Evolutionary conservation across 257 asterid genomes (phyloP).

Genomic region (Gentiana straminea): DNA sequence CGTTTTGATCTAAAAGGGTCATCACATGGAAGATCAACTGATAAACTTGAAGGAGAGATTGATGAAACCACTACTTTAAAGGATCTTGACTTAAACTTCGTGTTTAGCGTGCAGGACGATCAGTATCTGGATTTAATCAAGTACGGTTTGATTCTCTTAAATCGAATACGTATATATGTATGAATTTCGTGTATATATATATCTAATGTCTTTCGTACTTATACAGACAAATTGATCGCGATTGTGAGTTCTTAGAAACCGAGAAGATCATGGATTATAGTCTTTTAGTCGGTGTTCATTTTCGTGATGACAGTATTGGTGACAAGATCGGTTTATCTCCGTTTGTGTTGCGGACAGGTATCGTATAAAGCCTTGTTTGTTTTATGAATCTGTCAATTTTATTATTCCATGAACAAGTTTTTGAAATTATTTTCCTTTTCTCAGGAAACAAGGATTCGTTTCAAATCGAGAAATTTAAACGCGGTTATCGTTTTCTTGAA

Average conservation of each 20-base stretch:
- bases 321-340: conserved; percentile 95
- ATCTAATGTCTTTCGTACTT: background rate
- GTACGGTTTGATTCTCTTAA: conserved; percentile 31
- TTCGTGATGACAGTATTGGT: conserved; percentile 71
- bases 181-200: background rate
- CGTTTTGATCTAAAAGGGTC: conserved; percentile 94
- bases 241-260: conserved; percentile 77
- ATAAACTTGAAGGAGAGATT: conserved; percentile 68
- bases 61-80: conserved; percentile 91
- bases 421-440: conserved; percentile 11
- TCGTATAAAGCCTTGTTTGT: background rate
- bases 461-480: conserved; percentile 81
- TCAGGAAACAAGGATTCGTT: conserved; percentile 71
- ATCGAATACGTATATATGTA: background rate
- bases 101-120: conserved; percentile 55
- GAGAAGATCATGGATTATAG: conserved; percentile 95
- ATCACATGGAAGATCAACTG: conserved; percentile 83
- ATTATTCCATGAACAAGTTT: conserved; percentile 2
- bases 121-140: conserved; percentile 84
- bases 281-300: conserved; percentile 88
- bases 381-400: background rate
- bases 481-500: conserved; percentile 91
- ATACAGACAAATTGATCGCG: conserved; percentile 80
- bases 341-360: conserved; percentile 71
- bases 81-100: conserved; percentile 75